Base-by-base conservation (phyloP, 306 rosid species). In the Lathyrus tuberosus region DNA sequence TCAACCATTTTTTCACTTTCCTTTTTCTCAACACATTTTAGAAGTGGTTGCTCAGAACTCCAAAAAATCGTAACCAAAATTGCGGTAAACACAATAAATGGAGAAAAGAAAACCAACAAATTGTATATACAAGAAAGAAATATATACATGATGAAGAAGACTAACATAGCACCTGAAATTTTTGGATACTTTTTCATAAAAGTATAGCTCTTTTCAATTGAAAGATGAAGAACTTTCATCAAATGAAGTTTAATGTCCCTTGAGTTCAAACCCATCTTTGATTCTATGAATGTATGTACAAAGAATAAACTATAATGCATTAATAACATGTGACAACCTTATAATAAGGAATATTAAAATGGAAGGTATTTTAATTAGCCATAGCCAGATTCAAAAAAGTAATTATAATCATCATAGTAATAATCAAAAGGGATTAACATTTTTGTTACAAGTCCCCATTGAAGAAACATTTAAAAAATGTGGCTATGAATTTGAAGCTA, bases 221-320 rank as follows among this genome's bases (percentile, higher is more conserved):
- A 80, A 65, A 83, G 20, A 17, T 81, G 71, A 72, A 87, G 58
- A 37, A 79, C 64, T 79, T 66, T 87, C 57, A 80, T 77, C 3
- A 77, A 72, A 53, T 67, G 70, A 75, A 67, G 65, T 62, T 78
- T 73, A 63, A 87, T 42, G 57, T 76, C 85, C 65, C 78, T 89
- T 78, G 81, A 76, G 66, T 84, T 86, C 52, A 88, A 56, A 54
- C 86, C 97, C 98, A 87, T 90, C 18, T 76, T 84, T 77, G 44
- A 52, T 82, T 57, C 63, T 58, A 4, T 78, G 20, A 57, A 56
- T 43, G 17, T 20, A 40, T 13, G 59, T 22, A 14, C 64, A 52
- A 63, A 44, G 33, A 37, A 16, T 12, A 54, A 67, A 62, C 69
- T 67, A 24, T 12, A 26, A 62, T 75, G 33, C 15, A 10, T 38